Evolutionary conservation across 73 alveolate species (phyloP).

Genomic region (Blepharisma japonicum): DNA sequence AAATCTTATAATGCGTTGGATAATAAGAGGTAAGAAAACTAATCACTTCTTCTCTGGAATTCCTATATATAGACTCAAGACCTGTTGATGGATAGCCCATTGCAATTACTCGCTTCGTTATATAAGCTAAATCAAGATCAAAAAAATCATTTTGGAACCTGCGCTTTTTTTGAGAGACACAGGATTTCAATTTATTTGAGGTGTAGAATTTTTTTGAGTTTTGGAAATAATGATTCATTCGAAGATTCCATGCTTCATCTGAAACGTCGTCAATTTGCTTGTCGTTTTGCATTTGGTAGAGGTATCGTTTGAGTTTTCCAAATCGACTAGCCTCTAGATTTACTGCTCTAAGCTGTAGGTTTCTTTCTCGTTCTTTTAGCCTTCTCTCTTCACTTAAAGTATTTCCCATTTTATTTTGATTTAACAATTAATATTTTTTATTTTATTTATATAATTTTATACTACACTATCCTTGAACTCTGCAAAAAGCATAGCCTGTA

Average conservation of each 20-base stretch:
- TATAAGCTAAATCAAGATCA: constrained; percentile 81
- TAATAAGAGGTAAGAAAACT: constrained; percentile 80
- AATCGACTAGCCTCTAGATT: constrained; percentile 16
- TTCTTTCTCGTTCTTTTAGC: constrained; percentile 6
- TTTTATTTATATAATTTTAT: not conserved
- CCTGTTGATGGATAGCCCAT: constrained; percentile 97
- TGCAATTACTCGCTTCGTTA: constrained; percentile 93
- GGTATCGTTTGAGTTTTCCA: constrained; percentile 8
- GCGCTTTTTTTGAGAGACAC: constrained; percentile 68
- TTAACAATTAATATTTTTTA: not conserved
- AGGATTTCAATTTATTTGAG: constrained; percentile 13
- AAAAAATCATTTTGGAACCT: constrained; percentile 75
- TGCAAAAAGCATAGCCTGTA: not conserved
- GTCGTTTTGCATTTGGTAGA: not conserved
- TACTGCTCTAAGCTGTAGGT: constrained; percentile 12
- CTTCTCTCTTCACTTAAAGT: not conserved
- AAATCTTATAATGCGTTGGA: constrained; percentile 79
- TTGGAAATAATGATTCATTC: constrained; percentile 22
- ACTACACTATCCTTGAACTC: not conserved
- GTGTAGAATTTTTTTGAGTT: not conserved
- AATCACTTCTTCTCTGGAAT: constrained; percentile 87
- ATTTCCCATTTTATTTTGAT: constrained; percentile 14
- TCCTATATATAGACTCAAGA: constrained; percentile 79
- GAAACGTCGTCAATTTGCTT: constrained; percentile 15
- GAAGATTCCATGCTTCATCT: constrained; percentile 1